Evolutionary conservation across 768 basidiomycete genomes (phyloP), one percentile per base, ranked within the genome.

Genomic region (Pleurotus salmoneostramineus): DNA sequence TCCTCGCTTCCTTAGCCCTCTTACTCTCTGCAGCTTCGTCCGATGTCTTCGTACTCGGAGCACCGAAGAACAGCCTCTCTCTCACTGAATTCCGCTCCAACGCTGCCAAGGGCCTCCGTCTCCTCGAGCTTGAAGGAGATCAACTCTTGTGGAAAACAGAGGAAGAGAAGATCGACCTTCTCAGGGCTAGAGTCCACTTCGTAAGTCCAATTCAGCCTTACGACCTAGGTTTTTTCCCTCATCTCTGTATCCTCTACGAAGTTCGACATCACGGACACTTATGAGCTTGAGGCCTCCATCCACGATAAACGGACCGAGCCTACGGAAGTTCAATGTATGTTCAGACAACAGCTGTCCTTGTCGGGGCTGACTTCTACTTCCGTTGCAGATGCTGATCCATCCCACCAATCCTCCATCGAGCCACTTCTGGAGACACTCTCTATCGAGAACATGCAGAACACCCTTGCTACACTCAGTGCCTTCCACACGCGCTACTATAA

Each of bases 401-500:
- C 65, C 6, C 68, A 66, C 46, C 64, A 69, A 44, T 15, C 56
- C 6, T 57, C 55, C 32, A 61, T 72, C 51, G 61, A 61, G 6
- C 60, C 65, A 10, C 60, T 71, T 32, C 45, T 70, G 17, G 51
- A 46, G 5, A 56, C 55, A 6, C 58, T 69, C 43, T 68, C 67
- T 11, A 50, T 71, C 11, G 6, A 64, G 1, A 67, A 59, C 44
- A 69, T 70, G 67, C 63, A 71, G 46, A 48, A 56, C 11, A 66
- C 68, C 59, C 69, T 74, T 50, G 60, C 51, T 11, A 70, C 67
- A 50, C 64, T 72, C 27, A 72, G 71, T 0, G n/a, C 61, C 6
- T 75, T 72, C 64, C 67, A 71, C 60, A 73, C 71, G 48, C 70
- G 72, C 14, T 69, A 74, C 63, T 70, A 71, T 62, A 63, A 45